These are phyloP conservation scores for Rutidosis leptorrhynchoides DNA, from an alignment of 129 eudicot species.

Conservation along the genomic window DNA sequence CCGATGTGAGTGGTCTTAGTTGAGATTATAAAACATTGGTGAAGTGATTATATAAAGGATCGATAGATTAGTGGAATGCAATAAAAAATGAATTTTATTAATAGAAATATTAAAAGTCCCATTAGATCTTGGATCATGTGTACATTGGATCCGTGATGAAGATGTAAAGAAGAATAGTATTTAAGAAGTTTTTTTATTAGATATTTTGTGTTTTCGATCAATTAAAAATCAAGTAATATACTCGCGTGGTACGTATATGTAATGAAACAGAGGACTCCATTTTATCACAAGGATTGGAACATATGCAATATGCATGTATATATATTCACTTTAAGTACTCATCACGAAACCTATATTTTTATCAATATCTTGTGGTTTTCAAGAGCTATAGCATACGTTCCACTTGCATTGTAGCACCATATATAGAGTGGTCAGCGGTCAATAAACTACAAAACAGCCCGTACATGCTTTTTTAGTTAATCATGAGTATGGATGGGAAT, in stretches of 20 bases:
- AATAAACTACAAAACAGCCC: neutral
- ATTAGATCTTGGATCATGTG: conserved; percentile 27
- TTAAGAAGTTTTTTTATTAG: too few relatives aligned
- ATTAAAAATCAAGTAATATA: too few relatives aligned
- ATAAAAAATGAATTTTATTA: too few relatives aligned
- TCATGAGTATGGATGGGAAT: too few relatives aligned
- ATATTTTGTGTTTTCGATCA: too few relatives aligned
- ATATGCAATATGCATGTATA: conserved; percentile 2
- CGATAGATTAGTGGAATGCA: too few relatives aligned
- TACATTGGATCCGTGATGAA: conserved; percentile 22
- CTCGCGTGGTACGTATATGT: neutral
- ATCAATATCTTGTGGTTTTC: conserved; percentile 2
- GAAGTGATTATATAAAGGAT: neutral
- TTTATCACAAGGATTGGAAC: conserved; percentile 21
- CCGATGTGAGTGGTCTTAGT: too few relatives aligned
- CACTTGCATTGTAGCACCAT: conserved; percentile 7
- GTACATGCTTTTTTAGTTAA: neutral
- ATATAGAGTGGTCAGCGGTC: conserved; percentile 14
- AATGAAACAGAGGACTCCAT: neutral
- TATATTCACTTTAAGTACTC: conserved; percentile 20
- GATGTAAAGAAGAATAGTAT: neutral
- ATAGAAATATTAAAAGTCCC: neutral
- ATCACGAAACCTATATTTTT: conserved; percentile 6
- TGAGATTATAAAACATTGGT: too few relatives aligned
- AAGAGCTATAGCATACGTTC: conserved; percentile 5